A percentile compares a stretch with the other conserved stretches of the same genome.
Conservation (phyloP, 1,284 basidiomycete genomes). For the Trametes hirsuta region DNA sequence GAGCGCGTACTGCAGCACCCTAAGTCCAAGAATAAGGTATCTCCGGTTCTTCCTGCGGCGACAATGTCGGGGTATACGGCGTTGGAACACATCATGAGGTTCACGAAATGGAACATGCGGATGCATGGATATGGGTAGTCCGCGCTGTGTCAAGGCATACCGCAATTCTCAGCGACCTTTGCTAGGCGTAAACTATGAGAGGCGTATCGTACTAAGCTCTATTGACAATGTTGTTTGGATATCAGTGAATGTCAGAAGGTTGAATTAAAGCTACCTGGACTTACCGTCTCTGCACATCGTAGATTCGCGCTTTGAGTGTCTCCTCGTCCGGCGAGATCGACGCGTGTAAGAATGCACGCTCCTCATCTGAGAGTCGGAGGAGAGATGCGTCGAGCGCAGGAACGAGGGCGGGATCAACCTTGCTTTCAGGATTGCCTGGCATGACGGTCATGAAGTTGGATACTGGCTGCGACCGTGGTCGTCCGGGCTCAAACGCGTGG, state of each 20-base stretch:
- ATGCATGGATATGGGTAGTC: conserved; percentile 44
- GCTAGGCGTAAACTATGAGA: too few relatives aligned
- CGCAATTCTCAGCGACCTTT: background rate
- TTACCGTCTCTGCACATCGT: conserved; percentile 36
- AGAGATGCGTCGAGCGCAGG: conserved; percentile 32
- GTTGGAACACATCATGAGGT: conserved; percentile 34
- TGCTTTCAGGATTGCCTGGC: conserved; percentile 17
- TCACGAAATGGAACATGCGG: conserved; percentile 37
- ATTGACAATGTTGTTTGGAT: background rate
- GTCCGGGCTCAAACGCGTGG: too few relatives aligned
- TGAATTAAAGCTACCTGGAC: background rate
- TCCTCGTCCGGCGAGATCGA: conserved; percentile 30
- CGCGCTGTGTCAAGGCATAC: conserved; percentile 18
- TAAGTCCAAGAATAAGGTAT: conserved; percentile 37
- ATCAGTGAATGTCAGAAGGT: background rate
- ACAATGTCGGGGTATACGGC: conserved; percentile 33
- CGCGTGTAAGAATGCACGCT: conserved; percentile 31
- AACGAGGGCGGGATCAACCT: conserved; percentile 23
- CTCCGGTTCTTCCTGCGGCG: conserved; percentile 26
- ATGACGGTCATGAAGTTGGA: too few relatives aligned
- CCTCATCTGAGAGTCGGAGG: conserved; percentile 25
- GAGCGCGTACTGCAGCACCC: conserved; percentile 41
- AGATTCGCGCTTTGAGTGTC: conserved; percentile 25
- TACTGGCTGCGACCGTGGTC: too few relatives aligned
- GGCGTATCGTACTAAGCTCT: conserved; percentile 29